Evolutionary conservation across 2,329 filamentous ascomycete species (phyloP).

Genomic region (Emergomyces africanus): DNA sequence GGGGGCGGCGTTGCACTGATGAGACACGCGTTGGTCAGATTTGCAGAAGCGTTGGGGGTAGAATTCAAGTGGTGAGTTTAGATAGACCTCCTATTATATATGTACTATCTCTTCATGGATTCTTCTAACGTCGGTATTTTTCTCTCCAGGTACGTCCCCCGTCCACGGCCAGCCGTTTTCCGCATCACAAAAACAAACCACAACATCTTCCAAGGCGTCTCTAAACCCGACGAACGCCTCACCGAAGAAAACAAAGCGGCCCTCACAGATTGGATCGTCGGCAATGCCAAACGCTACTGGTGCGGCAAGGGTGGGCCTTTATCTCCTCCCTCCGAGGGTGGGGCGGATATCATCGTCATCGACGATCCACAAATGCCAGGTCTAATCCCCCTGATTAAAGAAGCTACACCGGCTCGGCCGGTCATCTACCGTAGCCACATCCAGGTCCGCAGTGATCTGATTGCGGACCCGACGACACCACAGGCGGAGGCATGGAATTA

Average conservation of each 20-base stretch:
- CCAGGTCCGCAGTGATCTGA: conserved; percentile 64
- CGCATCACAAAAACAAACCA: conserved; percentile 77
- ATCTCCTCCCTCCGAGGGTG: conserved; percentile 50
- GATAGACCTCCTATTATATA: background rate
- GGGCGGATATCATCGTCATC: conserved; percentile 63
- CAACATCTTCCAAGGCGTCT: conserved; percentile 76
- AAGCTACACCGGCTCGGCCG: conserved; percentile 56
- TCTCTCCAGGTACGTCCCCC: conserved; percentile 51
- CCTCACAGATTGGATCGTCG: conserved; percentile 59
- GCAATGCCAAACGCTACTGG: conserved; percentile 68
- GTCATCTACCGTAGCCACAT: conserved; percentile 75
- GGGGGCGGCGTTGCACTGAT: conserved; percentile 74
- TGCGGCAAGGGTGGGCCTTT: conserved; percentile 55
- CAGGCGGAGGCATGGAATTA: conserved; percentile 64
- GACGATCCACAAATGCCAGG: conserved; percentile 79
- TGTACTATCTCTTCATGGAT: background rate
- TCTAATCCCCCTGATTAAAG: conserved; percentile 62
- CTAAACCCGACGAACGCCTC: conserved; percentile 51
- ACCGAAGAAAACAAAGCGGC: conserved; percentile 46
- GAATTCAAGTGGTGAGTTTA: conserved; percentile 57
- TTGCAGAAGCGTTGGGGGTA: conserved; percentile 53
- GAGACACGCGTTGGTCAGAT: conserved; percentile 64
- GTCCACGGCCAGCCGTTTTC: conserved; percentile 67
- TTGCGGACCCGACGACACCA: conserved; percentile 48
- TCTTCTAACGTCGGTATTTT: background rate